phyloP scores from a whole-genome alignment of 2,329 filamentous ascomycete species.

The Dothideomycetes sp. region DNA sequence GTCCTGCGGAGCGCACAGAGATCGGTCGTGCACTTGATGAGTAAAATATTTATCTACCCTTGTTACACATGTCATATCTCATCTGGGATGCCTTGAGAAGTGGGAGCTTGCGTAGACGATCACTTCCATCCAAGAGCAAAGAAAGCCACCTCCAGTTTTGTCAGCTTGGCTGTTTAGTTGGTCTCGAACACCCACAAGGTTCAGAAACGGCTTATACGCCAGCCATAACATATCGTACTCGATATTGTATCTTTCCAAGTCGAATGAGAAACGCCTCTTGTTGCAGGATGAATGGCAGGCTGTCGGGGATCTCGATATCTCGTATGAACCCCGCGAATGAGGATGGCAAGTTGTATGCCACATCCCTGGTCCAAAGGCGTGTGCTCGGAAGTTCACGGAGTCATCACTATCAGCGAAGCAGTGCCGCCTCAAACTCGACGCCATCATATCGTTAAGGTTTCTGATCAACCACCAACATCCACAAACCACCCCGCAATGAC shows the following conservation, averaged over 20 bases:
- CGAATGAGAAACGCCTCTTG: no score
- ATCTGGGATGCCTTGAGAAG: no score
- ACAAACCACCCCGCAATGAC: slow-evolving; percentile 6
- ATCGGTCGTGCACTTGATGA: no score
- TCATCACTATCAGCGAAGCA: slow-evolving; percentile 10
- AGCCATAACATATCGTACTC: no score
- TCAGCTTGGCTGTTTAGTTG: not conserved
- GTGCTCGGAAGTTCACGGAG: slow-evolving; percentile 10
- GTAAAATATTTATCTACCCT: no score
- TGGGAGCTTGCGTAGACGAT: no score
- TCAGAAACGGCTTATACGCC: not conserved
- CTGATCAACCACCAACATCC: slow-evolving; percentile 5
- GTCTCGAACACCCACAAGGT: slow-evolving; percentile 7
- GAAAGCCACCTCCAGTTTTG: slow-evolving; percentile 1
- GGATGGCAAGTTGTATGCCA: not conserved
- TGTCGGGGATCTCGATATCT: not conserved
- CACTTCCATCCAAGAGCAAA: no score
- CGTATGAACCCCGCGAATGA: not conserved
- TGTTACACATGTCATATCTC: no score
- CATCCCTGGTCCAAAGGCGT: not conserved
- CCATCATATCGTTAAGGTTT: slow-evolving; percentile 5
- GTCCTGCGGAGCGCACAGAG: no score
- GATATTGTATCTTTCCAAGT: no score
- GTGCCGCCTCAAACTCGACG: slow-evolving; percentile 12
- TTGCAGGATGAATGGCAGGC: not conserved